These are phyloP conservation scores for Aspergillus wentii DNA, from an alignment of 495 filamentous ascomycete species.

Conservation along the genomic window DNA sequence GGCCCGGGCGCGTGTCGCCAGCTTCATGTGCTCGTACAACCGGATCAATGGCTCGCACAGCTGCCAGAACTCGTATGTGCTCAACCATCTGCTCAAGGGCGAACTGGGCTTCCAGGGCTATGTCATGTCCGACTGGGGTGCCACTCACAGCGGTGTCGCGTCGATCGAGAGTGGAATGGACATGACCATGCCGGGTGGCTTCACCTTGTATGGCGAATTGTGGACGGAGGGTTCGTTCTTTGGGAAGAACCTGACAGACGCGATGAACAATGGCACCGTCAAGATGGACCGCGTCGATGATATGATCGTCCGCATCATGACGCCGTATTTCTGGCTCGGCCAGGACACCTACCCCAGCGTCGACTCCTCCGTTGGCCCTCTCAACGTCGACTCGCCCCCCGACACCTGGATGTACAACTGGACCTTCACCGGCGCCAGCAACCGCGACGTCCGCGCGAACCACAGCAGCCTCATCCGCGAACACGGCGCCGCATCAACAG, in stretches of 20 bases:
- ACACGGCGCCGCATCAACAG: slow-evolving; percentile 53
- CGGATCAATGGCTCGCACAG: slow-evolving; percentile 61
- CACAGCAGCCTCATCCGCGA: slow-evolving; percentile 49
- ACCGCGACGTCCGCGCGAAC: slow-evolving; percentile 46
- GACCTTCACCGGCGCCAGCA: slow-evolving; percentile 46
- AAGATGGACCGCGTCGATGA: slow-evolving; percentile 41
- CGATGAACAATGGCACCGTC: slow-evolving; percentile 45
- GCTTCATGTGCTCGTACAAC: slow-evolving; percentile 69
- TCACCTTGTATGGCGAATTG: slow-evolving; percentile 34
- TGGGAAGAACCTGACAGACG: slow-evolving; percentile 25
- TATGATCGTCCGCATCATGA: slow-evolving; percentile 52
- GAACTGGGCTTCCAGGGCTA: slow-evolving; percentile 66
- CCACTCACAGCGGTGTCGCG: slow-evolving; percentile 50
- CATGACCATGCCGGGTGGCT: slow-evolving; percentile 54
- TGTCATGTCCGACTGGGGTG: slow-evolving; percentile 62
- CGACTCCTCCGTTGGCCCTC: slow-evolving; percentile 39
- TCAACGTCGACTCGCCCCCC: slow-evolving; percentile 67
- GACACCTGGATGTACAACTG: slow-evolving; percentile 52
- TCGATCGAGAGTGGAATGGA: slow-evolving; percentile 55
- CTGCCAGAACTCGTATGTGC: slow-evolving; percentile 57
- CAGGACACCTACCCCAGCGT: slow-evolving; percentile 45
- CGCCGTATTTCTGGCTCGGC: slow-evolving; percentile 47
- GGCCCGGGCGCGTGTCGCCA: slow-evolving; percentile 54
- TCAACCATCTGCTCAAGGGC: slow-evolving; percentile 59
- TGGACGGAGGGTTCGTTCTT: slow-evolving; percentile 49